These are phyloP conservation scores for Phalaenopsis hybrid DNA, from an alignment of 116 monocot genomes.

Conservation along the genomic window DNA sequence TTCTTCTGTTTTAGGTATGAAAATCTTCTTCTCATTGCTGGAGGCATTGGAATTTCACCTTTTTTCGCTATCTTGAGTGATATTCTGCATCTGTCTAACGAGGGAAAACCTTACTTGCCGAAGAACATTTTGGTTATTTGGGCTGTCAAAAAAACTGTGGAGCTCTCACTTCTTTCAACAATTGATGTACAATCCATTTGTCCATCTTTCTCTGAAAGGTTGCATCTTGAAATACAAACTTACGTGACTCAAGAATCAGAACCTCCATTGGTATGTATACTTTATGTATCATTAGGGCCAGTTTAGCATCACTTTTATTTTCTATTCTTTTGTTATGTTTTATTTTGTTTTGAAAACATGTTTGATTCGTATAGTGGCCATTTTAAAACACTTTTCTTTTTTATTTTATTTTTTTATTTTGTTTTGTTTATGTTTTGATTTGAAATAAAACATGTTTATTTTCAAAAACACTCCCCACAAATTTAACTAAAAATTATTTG, in stretches of 20 bases:
- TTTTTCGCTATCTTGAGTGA: constrained; percentile 87
- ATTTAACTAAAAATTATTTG: no score
- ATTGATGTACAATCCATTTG: constrained; percentile 34
- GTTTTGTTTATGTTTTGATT: no score
- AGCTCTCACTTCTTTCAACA: constrained; percentile 72
- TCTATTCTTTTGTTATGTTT: no score
- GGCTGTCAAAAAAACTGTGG: constrained; percentile 84
- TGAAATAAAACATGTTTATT: no score
- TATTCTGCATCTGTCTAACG: constrained; percentile 45
- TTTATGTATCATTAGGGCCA: background rate
- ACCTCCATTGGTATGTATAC: constrained; percentile 48
- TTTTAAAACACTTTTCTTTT: no score
- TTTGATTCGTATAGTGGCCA: no score
- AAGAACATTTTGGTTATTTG: constrained; percentile 76
- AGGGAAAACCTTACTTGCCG: constrained; percentile 49
- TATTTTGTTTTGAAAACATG: no score
- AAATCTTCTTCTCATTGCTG: constrained; percentile 87
- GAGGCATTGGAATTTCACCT: constrained; percentile 94
- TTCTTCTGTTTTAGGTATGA: constrained; percentile 55
- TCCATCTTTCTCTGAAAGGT: constrained; percentile 39
- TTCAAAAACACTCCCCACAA: no score
- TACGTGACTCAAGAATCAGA: constrained; percentile 79
- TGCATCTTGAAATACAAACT: constrained; percentile 68
- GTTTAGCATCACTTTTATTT: no score
- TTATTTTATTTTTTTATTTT: no score